Percentiles rank a stretch among this genome's conserved stretches.
These are phyloP conservation scores for Calocybe gangraenosa DNA, from an alignment of 768 basidiomycete genomes.

Conservation along the genomic window DNA sequence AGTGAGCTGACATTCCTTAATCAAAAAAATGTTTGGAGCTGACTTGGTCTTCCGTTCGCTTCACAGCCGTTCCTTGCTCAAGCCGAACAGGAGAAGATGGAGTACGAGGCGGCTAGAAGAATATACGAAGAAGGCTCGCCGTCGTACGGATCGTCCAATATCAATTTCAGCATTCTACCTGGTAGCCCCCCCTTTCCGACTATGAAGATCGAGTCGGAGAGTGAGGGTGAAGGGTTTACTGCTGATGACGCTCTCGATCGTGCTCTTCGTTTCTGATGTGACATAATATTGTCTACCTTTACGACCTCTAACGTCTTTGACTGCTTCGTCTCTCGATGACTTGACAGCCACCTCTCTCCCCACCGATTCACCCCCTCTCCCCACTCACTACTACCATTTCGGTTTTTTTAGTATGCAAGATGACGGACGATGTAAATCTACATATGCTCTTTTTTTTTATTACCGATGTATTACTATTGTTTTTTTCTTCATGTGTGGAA, in stretches of 20 bases:
- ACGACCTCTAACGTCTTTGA: conserved; percentile 31
- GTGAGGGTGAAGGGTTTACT: conserved; percentile 61
- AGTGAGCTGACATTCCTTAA: conserved; percentile 39
- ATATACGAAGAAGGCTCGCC: conserved; percentile 83
- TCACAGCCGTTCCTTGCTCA: conserved; percentile 84
- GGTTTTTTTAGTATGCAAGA: conserved; percentile 17
- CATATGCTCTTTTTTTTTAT: conserved; percentile 21
- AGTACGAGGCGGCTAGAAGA: conserved; percentile 82
- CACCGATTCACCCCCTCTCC: neutral
- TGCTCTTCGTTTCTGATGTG: conserved; percentile 28
- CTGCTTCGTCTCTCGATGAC: conserved; percentile 16
- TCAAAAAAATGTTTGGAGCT: too few species aligned
- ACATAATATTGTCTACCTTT: conserved; percentile 15
- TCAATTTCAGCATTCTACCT: conserved; percentile 81
- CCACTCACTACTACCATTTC: conserved; percentile 23
- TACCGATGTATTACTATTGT: conserved; percentile 30
- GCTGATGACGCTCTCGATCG: conserved; percentile 37
- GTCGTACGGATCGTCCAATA: conserved; percentile 62
- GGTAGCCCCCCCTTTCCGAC: conserved; percentile 61
- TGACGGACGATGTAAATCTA: conserved; percentile 19
- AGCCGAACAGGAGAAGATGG: conserved; percentile 93
- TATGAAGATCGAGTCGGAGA: conserved; percentile 62
- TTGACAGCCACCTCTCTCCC: too few species aligned
- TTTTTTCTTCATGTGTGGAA: too few species aligned
- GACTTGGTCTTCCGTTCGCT: too few species aligned